These are phyloP conservation scores for Boletus tomentosulus DNA, from an alignment of 768 basidiomycete species.

Conservation along the genomic window DNA sequence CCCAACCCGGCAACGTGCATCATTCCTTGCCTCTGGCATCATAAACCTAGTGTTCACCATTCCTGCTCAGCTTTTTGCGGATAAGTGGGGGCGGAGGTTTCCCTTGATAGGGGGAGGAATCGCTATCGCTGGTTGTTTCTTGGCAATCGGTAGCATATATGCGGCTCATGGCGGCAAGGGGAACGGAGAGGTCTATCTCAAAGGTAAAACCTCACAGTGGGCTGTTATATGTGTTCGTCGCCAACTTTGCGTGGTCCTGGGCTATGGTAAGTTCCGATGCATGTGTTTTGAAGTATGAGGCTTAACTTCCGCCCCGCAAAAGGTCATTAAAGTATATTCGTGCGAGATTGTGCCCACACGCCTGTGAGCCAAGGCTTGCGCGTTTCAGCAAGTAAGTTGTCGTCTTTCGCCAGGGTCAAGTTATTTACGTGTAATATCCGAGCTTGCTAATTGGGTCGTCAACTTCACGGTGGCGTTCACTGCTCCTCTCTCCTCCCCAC, in stretches of 20 bases:
- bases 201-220: conserved; percentile 28
- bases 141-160: conserved; percentile 44
- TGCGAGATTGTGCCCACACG: conserved; percentile 48
- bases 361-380: conserved; percentile 42
- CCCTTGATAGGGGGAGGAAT: conserved; percentile 42
- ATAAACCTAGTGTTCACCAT: conserved; percentile 39
- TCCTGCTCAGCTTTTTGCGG: conserved; percentile 35
- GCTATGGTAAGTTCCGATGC: conserved; percentile 30
- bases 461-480: conserved; percentile 44
- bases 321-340: conserved; percentile 37
- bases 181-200: conserved; percentile 21
- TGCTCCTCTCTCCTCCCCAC: conserved; percentile 41
- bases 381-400: conserved; percentile 39
- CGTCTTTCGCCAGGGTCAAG: neutral
- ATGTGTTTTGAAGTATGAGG: neutral
- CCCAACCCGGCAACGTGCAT: conserved; percentile 46
- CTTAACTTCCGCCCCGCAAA: neutral
- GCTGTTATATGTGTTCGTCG: conserved; percentile 43
- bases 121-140: conserved; percentile 35
- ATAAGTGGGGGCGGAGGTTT: conserved; percentile 35
- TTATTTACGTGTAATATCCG: conserved; percentile 5
- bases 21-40: conserved; percentile 49
- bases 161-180: conserved; percentile 34
- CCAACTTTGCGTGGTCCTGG: conserved; percentile 42
- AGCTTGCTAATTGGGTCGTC: conserved; percentile 29